phyloP scores from a whole-genome alignment of 2,329 filamentous ascomycete genomes.

The Epichloe amarillans region DNA sequence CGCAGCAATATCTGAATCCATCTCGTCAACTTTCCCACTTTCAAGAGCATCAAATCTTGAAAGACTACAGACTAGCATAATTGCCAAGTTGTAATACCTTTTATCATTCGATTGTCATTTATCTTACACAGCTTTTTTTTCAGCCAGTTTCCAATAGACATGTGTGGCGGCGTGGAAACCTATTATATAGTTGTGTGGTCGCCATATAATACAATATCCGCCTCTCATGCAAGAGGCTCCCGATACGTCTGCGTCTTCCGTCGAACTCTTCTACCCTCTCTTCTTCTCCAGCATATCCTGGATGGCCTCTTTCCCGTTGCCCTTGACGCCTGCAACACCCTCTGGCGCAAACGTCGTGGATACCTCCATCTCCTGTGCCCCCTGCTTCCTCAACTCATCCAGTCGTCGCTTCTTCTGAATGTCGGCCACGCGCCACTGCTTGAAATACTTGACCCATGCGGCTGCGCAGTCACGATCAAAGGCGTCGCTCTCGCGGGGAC shows the following conservation, averaged over 20 bases:
- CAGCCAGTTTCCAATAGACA: neutral
- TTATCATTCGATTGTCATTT: neutral
- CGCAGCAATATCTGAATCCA: too few species aligned
- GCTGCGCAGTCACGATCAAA: conserved; percentile 80
- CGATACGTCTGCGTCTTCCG: too few species aligned
- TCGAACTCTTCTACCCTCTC: conserved; percentile 12
- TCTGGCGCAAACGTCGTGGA: conserved; percentile 23
- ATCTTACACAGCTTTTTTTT: too few species aligned
- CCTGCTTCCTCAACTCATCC: conserved; percentile 60
- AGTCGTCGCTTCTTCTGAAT: conserved; percentile 71
- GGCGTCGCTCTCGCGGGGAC: conserved; percentile 28
- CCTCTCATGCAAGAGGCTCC: too few species aligned
- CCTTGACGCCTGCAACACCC: conserved; percentile 17
- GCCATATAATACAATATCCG: too few species aligned
- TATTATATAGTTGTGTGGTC: neutral
- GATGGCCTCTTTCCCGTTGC: conserved; percentile 23
- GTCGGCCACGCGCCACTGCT: conserved; percentile 89
- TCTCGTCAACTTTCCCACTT: too few species aligned
- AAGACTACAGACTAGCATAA: neutral
- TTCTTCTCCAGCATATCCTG: conserved; percentile 26
- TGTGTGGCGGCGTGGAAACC: neutral
- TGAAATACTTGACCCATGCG: conserved; percentile 98
- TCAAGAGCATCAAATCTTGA: too few species aligned
- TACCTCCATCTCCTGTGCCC: conserved; percentile 47
- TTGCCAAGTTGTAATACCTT: neutral